These are phyloP conservation scores for Byssothecium circinans DNA, from an alignment of 2,329 filamentous ascomycete species.

Conservation along the genomic window DNA sequence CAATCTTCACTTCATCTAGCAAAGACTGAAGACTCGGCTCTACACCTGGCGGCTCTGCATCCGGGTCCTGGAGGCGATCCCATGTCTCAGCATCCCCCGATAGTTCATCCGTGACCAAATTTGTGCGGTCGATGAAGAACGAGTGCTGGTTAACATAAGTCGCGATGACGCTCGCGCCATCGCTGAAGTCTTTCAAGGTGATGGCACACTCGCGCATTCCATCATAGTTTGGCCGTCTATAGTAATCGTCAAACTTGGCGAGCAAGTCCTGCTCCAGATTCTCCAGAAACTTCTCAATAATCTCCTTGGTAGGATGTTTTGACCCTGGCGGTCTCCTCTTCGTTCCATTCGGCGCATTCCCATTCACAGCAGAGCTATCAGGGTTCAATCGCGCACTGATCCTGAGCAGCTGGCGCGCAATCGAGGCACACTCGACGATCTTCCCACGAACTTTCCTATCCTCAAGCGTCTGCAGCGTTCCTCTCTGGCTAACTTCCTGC, in stretches of 20 bases:
- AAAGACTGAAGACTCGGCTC: slow-evolving; percentile 91
- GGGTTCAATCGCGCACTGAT: slow-evolving; percentile 91
- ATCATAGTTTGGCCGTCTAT: slow-evolving; percentile 90
- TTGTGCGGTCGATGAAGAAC: slow-evolving; percentile 96
- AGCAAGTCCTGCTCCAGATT: slow-evolving; percentile 92
- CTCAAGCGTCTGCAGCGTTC: slow-evolving; percentile 82
- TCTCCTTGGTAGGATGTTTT: slow-evolving; percentile 72
- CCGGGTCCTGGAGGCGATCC: slow-evolving; percentile 92
- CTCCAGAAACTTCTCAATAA: slow-evolving; percentile 96
- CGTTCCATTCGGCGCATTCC: slow-evolving; percentile 53
- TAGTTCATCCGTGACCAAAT: slow-evolving; percentile 86
- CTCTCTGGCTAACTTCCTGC: slow-evolving; percentile 90
- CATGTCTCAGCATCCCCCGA: slow-evolving; percentile 71
- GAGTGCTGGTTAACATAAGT: slow-evolving; percentile 98
- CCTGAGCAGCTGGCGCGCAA: slow-evolving; percentile 87
- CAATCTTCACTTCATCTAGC: slow-evolving; percentile 89
- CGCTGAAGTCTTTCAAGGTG: slow-evolving; percentile 93
- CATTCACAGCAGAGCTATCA: slow-evolving; percentile 55
- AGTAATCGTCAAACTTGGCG: slow-evolving; percentile 97
- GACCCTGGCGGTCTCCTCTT: slow-evolving; percentile 43
- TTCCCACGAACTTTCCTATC: slow-evolving; percentile 85
- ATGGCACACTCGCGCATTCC: slow-evolving; percentile 97
- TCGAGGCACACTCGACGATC: slow-evolving; percentile 91
- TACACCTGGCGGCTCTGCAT: slow-evolving; percentile 85
- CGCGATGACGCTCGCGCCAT: slow-evolving; percentile 91